Evolutionary conservation across 2,329 filamentous ascomycete species (phyloP).

Genomic region (Colletotrichum tabaci): DNA sequence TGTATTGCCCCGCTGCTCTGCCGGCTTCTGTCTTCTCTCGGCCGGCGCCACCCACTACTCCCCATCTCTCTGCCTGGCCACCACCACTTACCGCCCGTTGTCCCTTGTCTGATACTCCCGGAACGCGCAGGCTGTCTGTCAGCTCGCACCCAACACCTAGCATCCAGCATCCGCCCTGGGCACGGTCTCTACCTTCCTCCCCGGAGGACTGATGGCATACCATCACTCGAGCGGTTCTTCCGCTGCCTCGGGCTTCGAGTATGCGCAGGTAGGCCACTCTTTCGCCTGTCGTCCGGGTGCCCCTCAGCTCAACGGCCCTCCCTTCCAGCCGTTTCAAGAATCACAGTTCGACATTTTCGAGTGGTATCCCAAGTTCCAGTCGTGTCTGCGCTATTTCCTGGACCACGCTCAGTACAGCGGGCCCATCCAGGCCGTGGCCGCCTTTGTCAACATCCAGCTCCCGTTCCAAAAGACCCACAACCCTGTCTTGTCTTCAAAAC

Average conservation of each 20-base stretch:
- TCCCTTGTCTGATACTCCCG: background rate
- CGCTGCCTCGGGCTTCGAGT: conserved; percentile 40
- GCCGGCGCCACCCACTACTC: background rate
- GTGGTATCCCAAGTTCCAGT: conserved; percentile 93
- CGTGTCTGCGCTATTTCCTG: conserved; percentile 91
- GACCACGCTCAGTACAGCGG: conserved; percentile 89
- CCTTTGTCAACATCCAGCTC: conserved; percentile 91
- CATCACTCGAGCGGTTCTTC: conserved; percentile 39
- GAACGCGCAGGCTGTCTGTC: conserved; percentile 4
- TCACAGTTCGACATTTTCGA: conserved; percentile 84
- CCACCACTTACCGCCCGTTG: background rate
- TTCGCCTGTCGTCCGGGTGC: conserved; percentile 19
- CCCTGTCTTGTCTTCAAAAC: conserved; percentile 60
- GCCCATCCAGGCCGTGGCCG: conserved; percentile 88
- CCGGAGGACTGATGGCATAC: conserved; percentile 37
- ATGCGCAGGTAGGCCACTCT: conserved; percentile 42
- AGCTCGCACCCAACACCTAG: background rate
- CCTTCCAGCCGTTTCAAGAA: conserved; percentile 61
- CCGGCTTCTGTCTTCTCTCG: conserved; percentile 9
- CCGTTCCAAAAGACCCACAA: conserved; percentile 80
- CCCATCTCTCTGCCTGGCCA: background rate
- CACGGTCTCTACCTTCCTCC: background rate
- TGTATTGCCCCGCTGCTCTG: conserved; percentile 20
- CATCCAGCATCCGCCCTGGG: background rate
- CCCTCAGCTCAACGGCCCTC: conserved; percentile 36